Base-by-base conservation (phyloP, 306 rosid species). In the Morella rubra region DNA sequence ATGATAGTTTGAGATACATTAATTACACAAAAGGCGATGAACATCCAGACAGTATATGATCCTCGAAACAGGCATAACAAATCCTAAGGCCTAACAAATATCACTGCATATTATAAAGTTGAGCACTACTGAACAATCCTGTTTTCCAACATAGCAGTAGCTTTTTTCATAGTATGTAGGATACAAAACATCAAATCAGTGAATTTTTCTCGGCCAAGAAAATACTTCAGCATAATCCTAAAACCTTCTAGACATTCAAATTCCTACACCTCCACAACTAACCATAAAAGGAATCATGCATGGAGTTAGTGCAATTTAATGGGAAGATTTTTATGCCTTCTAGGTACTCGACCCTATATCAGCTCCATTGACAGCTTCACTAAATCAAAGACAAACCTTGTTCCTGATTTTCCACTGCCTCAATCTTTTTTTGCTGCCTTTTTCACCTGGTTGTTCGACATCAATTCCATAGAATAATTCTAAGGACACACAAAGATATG, bases 21-120 rank as follows among this genome's bases (percentile, higher is more conserved):
- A 75, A 83, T 74, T 71, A 71, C 2, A 53, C 76, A 51, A 7
- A 64, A 41, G 10, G 24, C 47, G 37, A 64, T 41, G 46, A 65
- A 65, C 11, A 65, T 42, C 49, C 18, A n/a, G 71, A 65, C 49
- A 6, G 42, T 18, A 41, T 41, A 65, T 15, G 42, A 65, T 9
- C 71, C 27, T 19, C 4, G 24, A 12, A 8, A 42, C 22, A 65
- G 71, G 49, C 49, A 41, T 16, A 65, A 8, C 15, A 24, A 24
- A 24, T 24, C 27, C 32, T 27, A 27, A 65, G 71, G 49, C 50
- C 18, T 18, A 65, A 8, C 16, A 42, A 42, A 65, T 19, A 42
- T 19, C 49, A 18, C n/a, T 41, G 8, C 18, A 65, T 18, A 3
- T 41, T 24, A 65, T 65, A 41, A 65, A 41, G n/a, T 18, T 65